Percentiles rank a stretch among this genome's conserved stretches.
Evolutionary conservation across 164 flowering plant species (phyloP).

Genomic region (Annona squamosa): DNA sequence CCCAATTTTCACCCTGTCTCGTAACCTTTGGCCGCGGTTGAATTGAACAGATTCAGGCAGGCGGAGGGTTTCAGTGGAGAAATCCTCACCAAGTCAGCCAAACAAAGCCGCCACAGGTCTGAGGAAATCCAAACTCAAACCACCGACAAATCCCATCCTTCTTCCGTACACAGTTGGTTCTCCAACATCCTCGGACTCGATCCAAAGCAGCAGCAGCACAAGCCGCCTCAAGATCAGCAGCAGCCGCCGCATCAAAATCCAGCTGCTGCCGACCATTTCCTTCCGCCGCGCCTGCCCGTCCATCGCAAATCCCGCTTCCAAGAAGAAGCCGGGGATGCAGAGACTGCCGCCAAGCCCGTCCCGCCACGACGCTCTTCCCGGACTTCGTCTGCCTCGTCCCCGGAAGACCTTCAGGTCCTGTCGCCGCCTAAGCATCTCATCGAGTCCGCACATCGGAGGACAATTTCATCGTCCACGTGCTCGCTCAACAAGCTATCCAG

Average conservation of each 20-base stretch:
- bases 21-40: too few species aligned
- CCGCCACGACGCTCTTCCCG: slow-evolving; percentile 29
- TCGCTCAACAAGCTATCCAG: slow-evolving; percentile 26
- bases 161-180: slow-evolving; percentile 52
- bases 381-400: slow-evolving; percentile 11
- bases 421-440: slow-evolving; percentile 45
- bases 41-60: slow-evolving; percentile 37
- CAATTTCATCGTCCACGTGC: slow-evolving; percentile 50
- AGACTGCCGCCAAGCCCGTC: slow-evolving; percentile 15
- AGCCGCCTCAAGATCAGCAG: background rate
- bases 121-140: slow-evolving; percentile 11
- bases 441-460: slow-evolving; percentile 37
- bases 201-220: slow-evolving; percentile 7
- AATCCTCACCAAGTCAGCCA: slow-evolving; percentile 47
- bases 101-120: slow-evolving; percentile 38
- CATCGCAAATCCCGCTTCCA: slow-evolving; percentile 52
- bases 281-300: slow-evolving; percentile 33
- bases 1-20: too few species aligned
- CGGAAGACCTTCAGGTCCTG: slow-evolving; percentile 19
- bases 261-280: background rate
- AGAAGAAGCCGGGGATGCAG: slow-evolving; percentile 20
- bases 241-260: background rate
- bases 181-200: slow-evolving; percentile 42
- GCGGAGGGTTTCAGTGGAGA: slow-evolving; percentile 48
- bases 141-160: slow-evolving; percentile 25